Evolutionary conservation across 768 basidiomycete genomes (phyloP), one percentile per base, ranked within the genome.

Genomic region (Podaxis rugospora): DNA sequence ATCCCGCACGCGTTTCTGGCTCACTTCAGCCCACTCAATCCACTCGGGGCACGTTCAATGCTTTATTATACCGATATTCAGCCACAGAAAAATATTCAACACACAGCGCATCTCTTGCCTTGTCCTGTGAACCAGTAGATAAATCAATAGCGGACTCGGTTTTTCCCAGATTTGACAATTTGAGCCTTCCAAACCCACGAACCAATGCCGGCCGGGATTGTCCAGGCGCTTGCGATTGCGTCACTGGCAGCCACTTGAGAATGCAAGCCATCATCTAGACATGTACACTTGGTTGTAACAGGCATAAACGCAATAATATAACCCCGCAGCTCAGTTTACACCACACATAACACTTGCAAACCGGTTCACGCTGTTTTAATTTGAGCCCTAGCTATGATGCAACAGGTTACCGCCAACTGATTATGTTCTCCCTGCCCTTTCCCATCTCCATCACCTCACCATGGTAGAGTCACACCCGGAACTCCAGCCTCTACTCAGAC

Each of bases 381-480:
- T 23, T 55, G 40, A 25, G 37, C 10, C 25, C 14, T 35, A 11
- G n/a, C 35, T 53, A 47, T 60, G 59, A 60, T 60, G 51, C 50
- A 59, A 59, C 42, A 52, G 42, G 36, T 39, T 35, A 23, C 51
- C 6, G 5, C 11, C 23, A 23, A 9, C 47, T 0, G n/a, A 14
- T 52, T n/a, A 51, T 63, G 57, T 55, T 44, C 56, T 23, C 57
- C 52, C 35, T 59, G 7, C 50, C 37, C n/a, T 28, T 47, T 42
- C 51, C 39, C 58, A 60, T 25, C 42, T 42, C 40, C 39, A 46
- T 6, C 39, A 36, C 23, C 44, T 6, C 59, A 63, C 18, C 62
- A 75, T 78, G 75, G 66, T 72, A 49, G 76, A 77, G 69, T 72
- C 75, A 63, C 76, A 78, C 66, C 64, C 69, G 61, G 81, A 82